Conservation (phyloP, 495 filamentous ascomycete species). For the Filosporella fistucella region DNA sequence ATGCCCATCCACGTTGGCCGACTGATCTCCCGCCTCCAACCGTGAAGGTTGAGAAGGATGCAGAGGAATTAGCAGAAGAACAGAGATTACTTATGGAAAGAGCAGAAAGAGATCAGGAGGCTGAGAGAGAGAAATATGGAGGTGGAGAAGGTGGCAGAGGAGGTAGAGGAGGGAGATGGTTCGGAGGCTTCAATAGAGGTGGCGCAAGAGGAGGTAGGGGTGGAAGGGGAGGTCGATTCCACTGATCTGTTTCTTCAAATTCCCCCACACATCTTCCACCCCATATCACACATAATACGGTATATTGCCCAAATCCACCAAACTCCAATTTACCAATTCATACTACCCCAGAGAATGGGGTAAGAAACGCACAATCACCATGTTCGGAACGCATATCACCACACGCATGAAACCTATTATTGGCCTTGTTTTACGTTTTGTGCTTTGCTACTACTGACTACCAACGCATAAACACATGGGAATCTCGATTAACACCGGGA, state of each 20-base stretch:
- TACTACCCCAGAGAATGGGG: too few species aligned
- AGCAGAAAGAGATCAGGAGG: slow-evolving; percentile 29
- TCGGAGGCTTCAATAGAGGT: slow-evolving; percentile 13
- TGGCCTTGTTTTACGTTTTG: too few species aligned
- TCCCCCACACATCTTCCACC: too few species aligned
- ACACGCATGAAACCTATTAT: too few species aligned
- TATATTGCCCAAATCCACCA: too few species aligned
- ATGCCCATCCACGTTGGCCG: slow-evolving; percentile 79
- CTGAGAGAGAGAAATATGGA: slow-evolving; percentile 25
- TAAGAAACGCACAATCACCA: too few species aligned
- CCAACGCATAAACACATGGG: too few species aligned
- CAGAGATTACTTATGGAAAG: slow-evolving; percentile 28
- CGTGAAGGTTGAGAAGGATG: slow-evolving; percentile 19
- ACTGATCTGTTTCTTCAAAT: slow-evolving; percentile 7
- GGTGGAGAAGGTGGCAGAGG: slow-evolving; percentile 27
- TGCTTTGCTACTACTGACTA: too few species aligned
- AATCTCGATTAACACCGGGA: too few species aligned
- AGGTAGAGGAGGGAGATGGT: slow-evolving; percentile 21
- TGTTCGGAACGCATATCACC: too few species aligned
- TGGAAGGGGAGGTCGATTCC: slow-evolving; percentile 21
- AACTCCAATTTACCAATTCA: too few species aligned
- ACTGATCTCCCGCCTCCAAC: slow-evolving; percentile 64
- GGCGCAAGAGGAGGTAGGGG: slow-evolving; percentile 8
- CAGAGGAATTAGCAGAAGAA: slow-evolving; percentile 25
- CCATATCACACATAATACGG: too few species aligned